These are phyloP conservation scores for Effrenium voratum DNA, from an alignment of 73 alveolate species.

Conservation along the genomic window DNA sequence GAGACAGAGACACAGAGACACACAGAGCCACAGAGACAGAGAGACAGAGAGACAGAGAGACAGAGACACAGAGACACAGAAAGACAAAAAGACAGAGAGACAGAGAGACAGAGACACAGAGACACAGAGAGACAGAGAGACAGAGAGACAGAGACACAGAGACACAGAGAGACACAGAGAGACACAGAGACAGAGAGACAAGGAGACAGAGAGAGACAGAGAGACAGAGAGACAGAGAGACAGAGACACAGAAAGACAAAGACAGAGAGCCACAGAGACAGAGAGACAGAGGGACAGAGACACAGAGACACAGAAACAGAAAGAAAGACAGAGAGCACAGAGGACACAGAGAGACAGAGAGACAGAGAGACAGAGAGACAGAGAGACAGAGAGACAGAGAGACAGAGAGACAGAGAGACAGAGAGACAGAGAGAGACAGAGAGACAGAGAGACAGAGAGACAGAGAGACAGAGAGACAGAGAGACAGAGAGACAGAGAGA, in stretches of 20 bases:
- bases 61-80: conserved; percentile 19
- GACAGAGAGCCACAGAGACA: background rate
- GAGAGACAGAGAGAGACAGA: conserved; percentile 1
- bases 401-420: conserved; percentile 5
- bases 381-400: background rate
- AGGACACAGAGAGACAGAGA: background rate
- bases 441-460: conserved; percentile 1
- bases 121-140: background rate
- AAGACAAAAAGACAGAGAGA: conserved; percentile 18
- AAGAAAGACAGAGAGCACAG: background rate
- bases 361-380: background rate
- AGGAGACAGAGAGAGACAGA: background rate
- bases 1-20: conserved; percentile 25
- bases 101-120: conserved; percentile 14
- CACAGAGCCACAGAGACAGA: background rate
- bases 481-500: background rate
- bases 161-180: background rate
- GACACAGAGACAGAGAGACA: background rate
- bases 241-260: background rate
- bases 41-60: conserved; percentile 17
- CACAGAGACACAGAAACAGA: background rate
- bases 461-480: background rate
- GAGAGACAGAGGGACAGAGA: background rate
- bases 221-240: background rate
- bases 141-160: background rate